These are phyloP conservation scores for Naganishia friedmannii DNA, from an alignment of 768 basidiomycete genomes.

Conservation along the genomic window DNA sequence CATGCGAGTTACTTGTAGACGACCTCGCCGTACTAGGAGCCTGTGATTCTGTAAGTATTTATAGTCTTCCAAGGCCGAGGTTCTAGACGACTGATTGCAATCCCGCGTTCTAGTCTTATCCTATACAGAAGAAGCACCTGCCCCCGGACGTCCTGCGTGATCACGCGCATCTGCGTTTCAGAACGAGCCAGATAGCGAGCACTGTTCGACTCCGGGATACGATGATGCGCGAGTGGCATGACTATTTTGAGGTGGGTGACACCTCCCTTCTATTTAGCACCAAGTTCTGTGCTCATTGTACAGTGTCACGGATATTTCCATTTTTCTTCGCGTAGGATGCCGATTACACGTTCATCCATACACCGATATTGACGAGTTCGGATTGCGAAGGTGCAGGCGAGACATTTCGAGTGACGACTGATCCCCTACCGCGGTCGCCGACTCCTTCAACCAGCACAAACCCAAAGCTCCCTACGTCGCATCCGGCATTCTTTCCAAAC, in stretches of 20 bases:
- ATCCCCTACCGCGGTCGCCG: not conserved
- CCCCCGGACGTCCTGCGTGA: constrained; percentile 77
- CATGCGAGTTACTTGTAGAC: constrained; percentile 59
- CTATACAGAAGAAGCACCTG: constrained; percentile 84
- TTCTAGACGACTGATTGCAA: not conserved
- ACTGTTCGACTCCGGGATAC: constrained; percentile 71
- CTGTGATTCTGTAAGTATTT: constrained; percentile 59
- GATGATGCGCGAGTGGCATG: constrained; percentile 60
- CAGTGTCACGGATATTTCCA: not conserved
- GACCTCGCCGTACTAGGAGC: constrained; percentile 58
- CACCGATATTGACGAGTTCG: constrained; percentile 81
- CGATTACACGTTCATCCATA: constrained; percentile 73
- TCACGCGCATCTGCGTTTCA: constrained; percentile 78
- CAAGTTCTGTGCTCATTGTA: not conserved
- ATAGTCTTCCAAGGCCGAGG: constrained; percentile 8
- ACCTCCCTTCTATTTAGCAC: not conserved
- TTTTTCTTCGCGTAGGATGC: constrained; percentile 58
- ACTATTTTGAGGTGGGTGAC: constrained; percentile 69
- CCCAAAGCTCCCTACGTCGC: constrained; percentile 2
- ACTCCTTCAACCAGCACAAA: constrained; percentile 23
- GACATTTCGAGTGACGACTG: constrained; percentile 60
- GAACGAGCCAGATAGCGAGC: constrained; percentile 68
- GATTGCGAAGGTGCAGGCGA: constrained; percentile 98
- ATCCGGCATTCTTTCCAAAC: constrained; percentile 38
- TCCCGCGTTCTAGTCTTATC: constrained; percentile 62